Evolutionary conservation across 352 stramenopile species (phyloP), one percentile per base, ranked within the genome.

Genomic region (Phytopythium ostracodes): DNA sequence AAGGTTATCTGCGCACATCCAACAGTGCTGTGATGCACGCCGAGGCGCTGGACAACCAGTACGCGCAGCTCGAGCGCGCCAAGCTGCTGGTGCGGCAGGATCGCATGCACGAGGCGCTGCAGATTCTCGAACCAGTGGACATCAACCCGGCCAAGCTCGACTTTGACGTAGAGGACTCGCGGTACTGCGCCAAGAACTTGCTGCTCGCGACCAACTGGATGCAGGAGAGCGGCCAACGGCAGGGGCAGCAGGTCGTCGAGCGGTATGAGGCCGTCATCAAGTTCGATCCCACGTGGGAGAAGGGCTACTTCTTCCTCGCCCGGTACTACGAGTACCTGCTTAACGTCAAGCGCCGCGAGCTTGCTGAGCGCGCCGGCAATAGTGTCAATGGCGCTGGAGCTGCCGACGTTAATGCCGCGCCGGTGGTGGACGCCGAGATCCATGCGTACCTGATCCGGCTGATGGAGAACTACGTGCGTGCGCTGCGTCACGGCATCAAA

Each of bases 161-260:
- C 29, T 91, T 81, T 66, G 73, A 89, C 27, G 79, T 91, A 2
- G 83, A 91, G 49, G 83, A 96, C 36, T 70, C 71, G 27, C 81
- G 87, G 42, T 85, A 86, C 38, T 84, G 75, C 67, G 91, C 91
- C 36, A 96, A 96, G 33, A 92, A 87, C 33, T 70, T 99, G 24
- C 78, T 99, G 8, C 78, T 98, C 42, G 85, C 94, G 12, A 99
- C 96, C 1, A 96, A 98, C 57, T 99, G 96, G 95, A 98, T 98
- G 79, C 92, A 98, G 67, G 91, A 97, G 59, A 96, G 85, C 22
- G 94, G 96, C 0, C 79, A 99, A 61, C 94, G 97, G 56, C 94
- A 98, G 73, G 94, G 89, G 5, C 84, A 85, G 56, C 96, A 98
- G 70, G 92, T 99, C 25, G 91, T 98, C 17, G 75, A 96, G 59